phyloP scores from a whole-genome alignment of 257 asterid genomes.

The Nicotiana knightiana region DNA sequence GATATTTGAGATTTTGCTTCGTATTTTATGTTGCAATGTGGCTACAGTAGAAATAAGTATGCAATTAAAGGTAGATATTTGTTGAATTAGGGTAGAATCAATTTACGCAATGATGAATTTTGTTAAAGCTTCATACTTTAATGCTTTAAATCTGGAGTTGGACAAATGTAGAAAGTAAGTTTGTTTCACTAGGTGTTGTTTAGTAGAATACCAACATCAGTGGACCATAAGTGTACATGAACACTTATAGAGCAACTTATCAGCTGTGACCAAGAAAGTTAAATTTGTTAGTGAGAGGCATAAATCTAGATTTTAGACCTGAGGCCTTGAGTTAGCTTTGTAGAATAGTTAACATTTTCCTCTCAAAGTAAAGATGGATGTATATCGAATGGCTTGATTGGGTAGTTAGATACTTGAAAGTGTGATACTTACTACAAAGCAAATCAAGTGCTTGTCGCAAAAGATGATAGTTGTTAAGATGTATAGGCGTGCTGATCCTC shows the following conservation, averaged over 20 bases:
- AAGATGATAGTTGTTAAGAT: not conserved
- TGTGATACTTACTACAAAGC: not conserved
- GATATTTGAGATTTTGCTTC: not conserved
- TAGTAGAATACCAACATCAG: not conserved
- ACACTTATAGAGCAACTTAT: not conserved
- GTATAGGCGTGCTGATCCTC: not conserved
- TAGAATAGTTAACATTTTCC: not conserved
- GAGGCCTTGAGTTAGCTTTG: not conserved
- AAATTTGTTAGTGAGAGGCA: not conserved
- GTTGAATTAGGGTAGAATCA: not conserved
- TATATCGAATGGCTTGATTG: not conserved
- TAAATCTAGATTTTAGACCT: not conserved
- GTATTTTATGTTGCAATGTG: not conserved
- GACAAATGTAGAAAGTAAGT: not conserved
- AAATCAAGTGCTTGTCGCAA: not conserved
- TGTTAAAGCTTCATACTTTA: not conserved
- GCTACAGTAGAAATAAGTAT: not conserved
- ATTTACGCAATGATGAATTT: not conserved
- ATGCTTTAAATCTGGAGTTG: not conserved
- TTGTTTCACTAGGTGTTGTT: not conserved
- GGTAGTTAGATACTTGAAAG: not conserved
- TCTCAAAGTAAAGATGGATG: not conserved
- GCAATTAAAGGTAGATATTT: not conserved
- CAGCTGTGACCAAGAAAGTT: not conserved
- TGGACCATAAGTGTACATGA: not conserved